These are phyloP conservation scores for Cercospora zeae-maydis DNA, from an alignment of 2,329 filamentous ascomycete genomes.

Conservation along the genomic window DNA sequence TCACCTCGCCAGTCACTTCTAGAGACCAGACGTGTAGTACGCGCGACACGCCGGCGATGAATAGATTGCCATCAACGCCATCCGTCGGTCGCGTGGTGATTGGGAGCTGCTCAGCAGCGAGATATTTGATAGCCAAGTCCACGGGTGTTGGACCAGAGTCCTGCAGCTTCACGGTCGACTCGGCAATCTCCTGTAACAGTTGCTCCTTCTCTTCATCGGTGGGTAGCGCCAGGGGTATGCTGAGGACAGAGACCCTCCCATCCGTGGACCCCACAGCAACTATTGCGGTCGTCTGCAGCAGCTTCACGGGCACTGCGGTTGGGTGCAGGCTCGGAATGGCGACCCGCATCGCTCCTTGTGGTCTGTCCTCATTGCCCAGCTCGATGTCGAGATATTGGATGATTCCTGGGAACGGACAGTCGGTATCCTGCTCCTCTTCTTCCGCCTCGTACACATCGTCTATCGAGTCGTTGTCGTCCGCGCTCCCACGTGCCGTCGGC, in stretches of 20 bases:
- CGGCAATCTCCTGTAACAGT: constrained; percentile 21
- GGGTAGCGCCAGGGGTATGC: constrained; percentile 54
- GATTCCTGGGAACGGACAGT: constrained; percentile 53
- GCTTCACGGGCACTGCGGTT: constrained; percentile 5
- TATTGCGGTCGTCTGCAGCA: constrained; percentile 41
- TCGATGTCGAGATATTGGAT: constrained; percentile 54
- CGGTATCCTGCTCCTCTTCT: constrained; percentile 57
- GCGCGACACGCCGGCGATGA: constrained; percentile 20
- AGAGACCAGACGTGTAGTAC: constrained; percentile 27
- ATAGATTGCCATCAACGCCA: constrained; percentile 17
- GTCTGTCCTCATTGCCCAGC: constrained; percentile 52
- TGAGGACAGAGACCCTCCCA: constrained; percentile 53
- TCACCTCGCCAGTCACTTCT: constrained; percentile 23
- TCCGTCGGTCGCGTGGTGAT: constrained; percentile 4
- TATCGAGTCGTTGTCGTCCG: neutral
- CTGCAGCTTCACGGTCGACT: constrained; percentile 11
- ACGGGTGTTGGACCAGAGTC: constrained; percentile 7
- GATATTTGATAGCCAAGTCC: constrained; percentile 21
- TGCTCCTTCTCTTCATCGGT: constrained; percentile 17
- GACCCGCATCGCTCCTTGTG: constrained; percentile 43
- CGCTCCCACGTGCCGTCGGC: neutral
- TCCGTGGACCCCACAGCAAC: constrained; percentile 56
- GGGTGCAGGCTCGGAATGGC: constrained; percentile 16
- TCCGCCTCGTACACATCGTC: constrained; percentile 50
- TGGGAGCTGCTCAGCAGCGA: constrained; percentile 12